A percentile compares a stretch with the other conserved stretches of the same genome.
These are phyloP conservation scores for Sclerotinia glacialis DNA, from an alignment of 2,329 filamentous ascomycete species.

Conservation along the genomic window DNA sequence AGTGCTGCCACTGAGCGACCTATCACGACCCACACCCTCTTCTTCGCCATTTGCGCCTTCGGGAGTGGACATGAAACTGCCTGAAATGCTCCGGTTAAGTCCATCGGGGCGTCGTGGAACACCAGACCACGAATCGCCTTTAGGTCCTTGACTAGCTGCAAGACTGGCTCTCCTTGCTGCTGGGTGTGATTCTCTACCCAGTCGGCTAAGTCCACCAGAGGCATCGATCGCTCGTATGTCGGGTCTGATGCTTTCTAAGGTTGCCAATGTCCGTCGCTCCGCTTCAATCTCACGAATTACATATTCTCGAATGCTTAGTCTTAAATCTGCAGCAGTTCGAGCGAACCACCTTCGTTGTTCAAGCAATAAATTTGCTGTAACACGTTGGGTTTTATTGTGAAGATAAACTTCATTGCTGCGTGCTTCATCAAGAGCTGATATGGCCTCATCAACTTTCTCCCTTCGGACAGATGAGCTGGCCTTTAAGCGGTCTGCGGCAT, in stretches of 20 bases:
- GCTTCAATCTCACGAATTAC: constrained; percentile 93
- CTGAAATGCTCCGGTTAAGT: constrained; percentile 73
- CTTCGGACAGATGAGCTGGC: constrained; percentile 79
- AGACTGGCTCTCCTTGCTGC: constrained; percentile 68
- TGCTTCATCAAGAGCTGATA: constrained; percentile 83
- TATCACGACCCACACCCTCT: constrained; percentile 41
- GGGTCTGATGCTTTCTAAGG: constrained; percentile 88
- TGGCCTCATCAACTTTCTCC: constrained; percentile 98
- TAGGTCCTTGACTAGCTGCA: constrained; percentile 87
- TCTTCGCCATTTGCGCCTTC: constrained; percentile 60
- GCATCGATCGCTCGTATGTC: constrained; percentile 92
- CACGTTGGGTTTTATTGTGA: constrained; percentile 78
- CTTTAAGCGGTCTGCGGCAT: constrained; percentile 85
- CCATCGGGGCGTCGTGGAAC: constrained; percentile 75
- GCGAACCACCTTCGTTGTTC: constrained; percentile 91
- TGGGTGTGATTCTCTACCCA: constrained; percentile 87
- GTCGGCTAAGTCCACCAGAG: constrained; percentile 81
- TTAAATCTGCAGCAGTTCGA: constrained; percentile 79
- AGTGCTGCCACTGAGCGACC: constrained; percentile 37
- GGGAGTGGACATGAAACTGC: constrained; percentile 63
- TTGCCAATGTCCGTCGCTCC: constrained; percentile 84
- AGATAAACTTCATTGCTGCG: constrained; percentile 77
- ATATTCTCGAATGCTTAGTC: constrained; percentile 83
- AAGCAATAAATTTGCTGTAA: constrained; percentile 82
- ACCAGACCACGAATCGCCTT: constrained; percentile 97